A percentile compares a stretch with the other conserved stretches of the same genome.
phyloP scores from a whole-genome alignment of 495 filamentous ascomycete species.

The Aspergillus cavernicola region DNA sequence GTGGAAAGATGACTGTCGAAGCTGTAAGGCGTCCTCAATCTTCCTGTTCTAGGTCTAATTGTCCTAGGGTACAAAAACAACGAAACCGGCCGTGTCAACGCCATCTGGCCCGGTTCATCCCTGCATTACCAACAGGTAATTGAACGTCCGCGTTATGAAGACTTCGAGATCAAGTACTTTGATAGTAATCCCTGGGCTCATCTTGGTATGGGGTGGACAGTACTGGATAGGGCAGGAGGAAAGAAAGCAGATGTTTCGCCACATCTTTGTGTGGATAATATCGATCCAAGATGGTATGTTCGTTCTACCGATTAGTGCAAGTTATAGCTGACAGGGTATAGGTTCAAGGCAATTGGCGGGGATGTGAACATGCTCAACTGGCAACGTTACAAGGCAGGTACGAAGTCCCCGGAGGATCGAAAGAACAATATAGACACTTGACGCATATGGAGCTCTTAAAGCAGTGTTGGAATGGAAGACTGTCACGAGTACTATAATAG shows the following conservation, averaged over 20 bases:
- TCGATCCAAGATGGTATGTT: not conserved
- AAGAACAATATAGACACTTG: too few relatives aligned
- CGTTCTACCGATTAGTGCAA: not conserved
- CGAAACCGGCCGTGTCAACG: conserved; percentile 1
- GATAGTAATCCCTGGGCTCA: not conserved
- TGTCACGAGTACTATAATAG: too few relatives aligned
- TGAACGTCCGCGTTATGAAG: not conserved
- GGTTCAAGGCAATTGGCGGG: not conserved
- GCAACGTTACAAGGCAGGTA: too few relatives aligned
- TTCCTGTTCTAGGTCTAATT: not conserved
- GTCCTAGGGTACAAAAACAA: conserved; percentile 3
- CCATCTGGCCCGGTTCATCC: not conserved
- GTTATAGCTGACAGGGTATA: not conserved
- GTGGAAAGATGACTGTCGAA: not conserved
- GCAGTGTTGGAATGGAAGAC: too few relatives aligned
- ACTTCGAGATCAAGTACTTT: not conserved
- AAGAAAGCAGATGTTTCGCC: not conserved
- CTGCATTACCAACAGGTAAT: not conserved
- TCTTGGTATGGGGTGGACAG: not conserved
- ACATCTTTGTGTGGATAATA: not conserved
- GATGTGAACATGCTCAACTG: not conserved
- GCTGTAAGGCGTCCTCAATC: not conserved
- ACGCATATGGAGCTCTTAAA: too few relatives aligned
- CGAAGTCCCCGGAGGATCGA: too few relatives aligned
- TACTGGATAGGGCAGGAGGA: not conserved